These are phyloP conservation scores for Pleoardoris graminearum DNA, from an alignment of 2,329 filamentous ascomycete species.

Conservation along the genomic window DNA sequence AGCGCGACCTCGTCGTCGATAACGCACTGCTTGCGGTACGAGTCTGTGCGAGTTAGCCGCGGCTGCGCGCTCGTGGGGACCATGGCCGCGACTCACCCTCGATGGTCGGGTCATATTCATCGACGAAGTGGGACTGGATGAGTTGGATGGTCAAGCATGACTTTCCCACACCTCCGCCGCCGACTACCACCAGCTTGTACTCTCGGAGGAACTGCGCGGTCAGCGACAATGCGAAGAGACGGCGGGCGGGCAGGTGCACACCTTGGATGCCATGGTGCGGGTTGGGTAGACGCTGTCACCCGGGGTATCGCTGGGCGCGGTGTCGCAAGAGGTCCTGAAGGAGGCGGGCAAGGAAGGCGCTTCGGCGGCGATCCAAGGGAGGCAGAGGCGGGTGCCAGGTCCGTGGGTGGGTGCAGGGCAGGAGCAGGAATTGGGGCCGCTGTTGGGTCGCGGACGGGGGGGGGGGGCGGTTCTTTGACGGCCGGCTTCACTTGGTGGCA, in stretches of 20 bases:
- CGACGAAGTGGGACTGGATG: conserved; percentile 87
- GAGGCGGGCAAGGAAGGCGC: conserved; percentile 19
- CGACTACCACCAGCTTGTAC: conserved; percentile 78
- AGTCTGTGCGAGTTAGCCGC: conserved; percentile 65
- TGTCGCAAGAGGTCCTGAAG: conserved; percentile 10
- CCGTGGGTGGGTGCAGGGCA: conserved; percentile 10
- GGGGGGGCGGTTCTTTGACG: conserved; percentile 3
- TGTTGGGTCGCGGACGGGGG: neutral
- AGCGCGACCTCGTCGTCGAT: conserved; percentile 98
- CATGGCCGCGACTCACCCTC: conserved; percentile 68
- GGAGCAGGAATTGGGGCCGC: conserved; percentile 1
- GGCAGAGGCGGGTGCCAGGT: conserved; percentile 6
- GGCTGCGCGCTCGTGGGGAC: neutral
- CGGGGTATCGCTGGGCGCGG: conserved; percentile 2
- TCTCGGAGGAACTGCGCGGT: conserved; percentile 55
- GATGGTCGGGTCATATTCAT: conserved; percentile 99
- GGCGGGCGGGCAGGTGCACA: conserved; percentile 20
- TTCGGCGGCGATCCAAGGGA: conserved; percentile 18
- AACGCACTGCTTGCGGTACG: conserved; percentile 99
- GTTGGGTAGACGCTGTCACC: neutral
- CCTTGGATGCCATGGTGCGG: conserved; percentile 45
- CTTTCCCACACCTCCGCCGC: conserved; percentile 97
- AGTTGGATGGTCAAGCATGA: conserved; percentile 95
- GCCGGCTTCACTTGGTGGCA: neutral
- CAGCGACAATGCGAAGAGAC: conserved; percentile 20